Evolutionary conservation across 1,139 yeast genomes (phyloP), one percentile per base, ranked within the genome.

Genomic region (Zygosaccharomyces sapae): DNA sequence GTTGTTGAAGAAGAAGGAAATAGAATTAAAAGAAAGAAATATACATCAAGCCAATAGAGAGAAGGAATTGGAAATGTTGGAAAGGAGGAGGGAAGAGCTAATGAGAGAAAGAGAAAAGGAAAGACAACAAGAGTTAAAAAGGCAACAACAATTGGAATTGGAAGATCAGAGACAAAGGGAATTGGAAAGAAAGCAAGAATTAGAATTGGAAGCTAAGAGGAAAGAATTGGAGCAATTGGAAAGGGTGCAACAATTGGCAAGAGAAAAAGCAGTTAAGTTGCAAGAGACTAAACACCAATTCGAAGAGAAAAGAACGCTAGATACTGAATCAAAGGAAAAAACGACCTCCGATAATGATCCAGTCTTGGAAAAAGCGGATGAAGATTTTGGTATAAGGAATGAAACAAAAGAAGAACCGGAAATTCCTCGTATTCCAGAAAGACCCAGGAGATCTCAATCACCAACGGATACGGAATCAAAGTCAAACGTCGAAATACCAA

Each of bases 381-480:
- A 24, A 7, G 40, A 24, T 25, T 22, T 24, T 8, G 31, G 40
- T 6, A 12, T 25, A 7, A 24, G 24, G 16, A 3, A 9, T 25
- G 19, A 12, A 7, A 24, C 22, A 7, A 3, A 9, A n/a, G 19
- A 12, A 12, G 19, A 37, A n/a, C 19, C 19, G 12, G 31, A 24
- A 3, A 3, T 37, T 19, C 40, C 40, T 12, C 40, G n/a, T 10
- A 37, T 37, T 30, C 40, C 40, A 13, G 31, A 31, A 35, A 9
- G 46, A 35, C 18, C 44, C 9, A 41, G 30, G 20, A 31, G 33
- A 22, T 12, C 5, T 4, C 22, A 20, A 8, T 41, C 49, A 8
- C 46, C 49, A 13, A 24, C 36, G 12, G 22, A 25, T 6, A 13
- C 34, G 10, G 46, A 38, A 25, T 27, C 50, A 3, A 8, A 22